A percentile compares a stretch with the other conserved stretches of the same genome.
Conservation (phyloP, 345 rosid genomes). For the Cardamine chenopodiifolia region DNA sequence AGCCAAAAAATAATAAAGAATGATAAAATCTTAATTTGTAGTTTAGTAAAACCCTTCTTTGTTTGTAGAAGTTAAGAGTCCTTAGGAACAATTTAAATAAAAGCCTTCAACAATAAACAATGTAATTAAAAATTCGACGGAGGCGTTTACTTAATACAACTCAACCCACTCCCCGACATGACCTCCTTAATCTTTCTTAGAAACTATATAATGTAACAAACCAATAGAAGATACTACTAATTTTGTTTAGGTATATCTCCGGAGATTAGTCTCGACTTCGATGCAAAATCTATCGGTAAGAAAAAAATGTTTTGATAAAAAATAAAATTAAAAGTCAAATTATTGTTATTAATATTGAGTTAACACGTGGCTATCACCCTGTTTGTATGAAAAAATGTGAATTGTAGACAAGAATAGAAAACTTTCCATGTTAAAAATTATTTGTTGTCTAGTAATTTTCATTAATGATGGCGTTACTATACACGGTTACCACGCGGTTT, state of each 20-base stretch:
- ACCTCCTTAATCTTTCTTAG: constrained; percentile 42
- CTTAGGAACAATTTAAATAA: not conserved
- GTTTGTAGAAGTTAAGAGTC: constrained; percentile 14
- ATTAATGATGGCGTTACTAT: not conserved
- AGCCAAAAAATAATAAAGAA: not conserved
- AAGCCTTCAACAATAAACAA: constrained; percentile 20
- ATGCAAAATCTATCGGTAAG: not conserved
- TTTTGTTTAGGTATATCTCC: not conserved
- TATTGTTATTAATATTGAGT: not conserved
- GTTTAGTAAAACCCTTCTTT: constrained; percentile 18
- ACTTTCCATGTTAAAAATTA: not conserved
- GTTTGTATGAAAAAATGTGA: not conserved
- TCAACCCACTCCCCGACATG: constrained; percentile 47
- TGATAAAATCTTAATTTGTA: constrained; percentile 3
- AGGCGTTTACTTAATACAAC: constrained; percentile 65
- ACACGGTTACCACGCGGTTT: not conserved
- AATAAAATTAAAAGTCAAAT: not conserved
- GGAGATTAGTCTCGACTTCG: not conserved
- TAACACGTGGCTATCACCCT: not conserved
- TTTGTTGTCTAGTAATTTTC: not conserved
- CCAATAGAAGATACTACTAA: not conserved
- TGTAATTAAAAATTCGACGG: constrained; percentile 11
- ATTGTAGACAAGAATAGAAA: not conserved
- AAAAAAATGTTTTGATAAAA: not conserved
- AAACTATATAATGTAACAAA: not conserved